These are phyloP conservation scores for Rhodosporidiobolus sp. DNA, from an alignment of 768 basidiomycete species.

Conservation along the genomic window DNA sequence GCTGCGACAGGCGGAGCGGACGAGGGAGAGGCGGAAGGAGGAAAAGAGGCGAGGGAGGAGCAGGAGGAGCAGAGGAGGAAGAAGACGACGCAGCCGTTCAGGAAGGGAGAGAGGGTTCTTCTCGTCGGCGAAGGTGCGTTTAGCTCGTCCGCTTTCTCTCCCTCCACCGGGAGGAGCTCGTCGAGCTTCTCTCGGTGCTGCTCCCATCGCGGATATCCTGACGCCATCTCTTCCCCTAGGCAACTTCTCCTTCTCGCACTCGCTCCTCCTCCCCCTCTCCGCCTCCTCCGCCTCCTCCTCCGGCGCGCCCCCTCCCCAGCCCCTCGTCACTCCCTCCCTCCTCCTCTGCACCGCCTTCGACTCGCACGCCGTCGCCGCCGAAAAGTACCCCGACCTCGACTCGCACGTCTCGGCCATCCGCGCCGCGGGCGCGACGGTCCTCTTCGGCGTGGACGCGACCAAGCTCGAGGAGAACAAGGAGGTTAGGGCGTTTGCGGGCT, in stretches of 20 bases:
- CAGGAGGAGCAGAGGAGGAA: not conserved
- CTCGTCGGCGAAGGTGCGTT: conserved; percentile 76
- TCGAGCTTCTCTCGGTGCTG: not conserved
- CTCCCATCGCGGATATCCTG: not conserved
- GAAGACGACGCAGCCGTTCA: conserved; percentile 22
- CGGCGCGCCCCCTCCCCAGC: conserved; percentile 57
- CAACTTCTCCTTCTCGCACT: conserved; percentile 85
- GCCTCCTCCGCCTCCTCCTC: conserved; percentile 50
- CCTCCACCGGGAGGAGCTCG: not conserved
- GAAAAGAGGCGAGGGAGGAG: not conserved
- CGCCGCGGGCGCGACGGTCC: conserved; percentile 63
- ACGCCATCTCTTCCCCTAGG: conserved; percentile 31
- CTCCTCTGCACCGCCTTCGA: conserved; percentile 85
- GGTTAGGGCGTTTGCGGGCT: conserved; percentile 56
- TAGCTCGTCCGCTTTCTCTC: not conserved
- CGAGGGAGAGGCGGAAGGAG: not conserved
- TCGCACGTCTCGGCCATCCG: conserved; percentile 60
- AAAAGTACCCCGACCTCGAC: conserved; percentile 71
- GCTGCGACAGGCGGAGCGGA: not conserved
- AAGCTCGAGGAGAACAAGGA: conserved; percentile 60
- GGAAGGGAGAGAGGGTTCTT: conserved; percentile 49
- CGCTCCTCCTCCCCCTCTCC: conserved; percentile 56
- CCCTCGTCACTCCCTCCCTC: conserved; percentile 46
- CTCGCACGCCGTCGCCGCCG: conserved; percentile 66
- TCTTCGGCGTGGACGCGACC: conserved; percentile 84